phyloP scores from a whole-genome alignment of 225 moss, liverwort and hornwort genomes.

The Ulota crispa region DNA sequence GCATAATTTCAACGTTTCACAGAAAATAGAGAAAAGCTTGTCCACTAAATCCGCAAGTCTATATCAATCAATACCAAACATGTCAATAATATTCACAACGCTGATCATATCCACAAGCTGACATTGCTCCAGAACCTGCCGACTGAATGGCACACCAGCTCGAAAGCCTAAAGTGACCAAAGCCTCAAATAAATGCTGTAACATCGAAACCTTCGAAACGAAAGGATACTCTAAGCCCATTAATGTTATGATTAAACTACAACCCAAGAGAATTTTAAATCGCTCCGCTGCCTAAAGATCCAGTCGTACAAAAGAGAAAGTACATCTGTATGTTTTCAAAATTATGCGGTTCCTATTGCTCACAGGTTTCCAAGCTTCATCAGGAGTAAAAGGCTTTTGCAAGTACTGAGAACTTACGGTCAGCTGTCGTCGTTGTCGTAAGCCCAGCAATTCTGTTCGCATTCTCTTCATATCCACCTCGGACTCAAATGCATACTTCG shows the following conservation, averaged over 20 bases:
- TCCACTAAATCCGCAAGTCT: background rate
- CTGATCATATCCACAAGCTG: background rate
- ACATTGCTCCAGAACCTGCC: background rate
- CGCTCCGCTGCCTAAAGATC: background rate
- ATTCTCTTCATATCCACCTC: slow-evolving; percentile 71
- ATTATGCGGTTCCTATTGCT: slow-evolving; percentile 10
- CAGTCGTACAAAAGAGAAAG: background rate
- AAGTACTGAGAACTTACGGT: slow-evolving; percentile 53
- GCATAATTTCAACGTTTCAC: background rate
- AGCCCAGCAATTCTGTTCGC: slow-evolving; percentile 51
- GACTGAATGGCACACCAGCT: slow-evolving; percentile 5
- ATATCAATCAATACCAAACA: background rate
- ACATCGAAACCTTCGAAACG: background rate
- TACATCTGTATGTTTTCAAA: background rate
- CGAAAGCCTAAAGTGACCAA: background rate
- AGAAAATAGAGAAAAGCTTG: background rate
- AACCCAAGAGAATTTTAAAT: background rate
- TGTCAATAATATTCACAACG: background rate
- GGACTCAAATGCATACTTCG: slow-evolving; percentile 89
- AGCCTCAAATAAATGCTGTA: background rate
- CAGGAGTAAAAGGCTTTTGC: slow-evolving; percentile 4
- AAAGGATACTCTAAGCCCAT: background rate
- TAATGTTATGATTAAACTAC: background rate
- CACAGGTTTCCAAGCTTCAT: slow-evolving; percentile 9
- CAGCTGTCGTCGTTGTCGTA: slow-evolving; percentile 46